Conservation (phyloP, 441 rosid genomes). For the Brassica hybrid region DNA sequence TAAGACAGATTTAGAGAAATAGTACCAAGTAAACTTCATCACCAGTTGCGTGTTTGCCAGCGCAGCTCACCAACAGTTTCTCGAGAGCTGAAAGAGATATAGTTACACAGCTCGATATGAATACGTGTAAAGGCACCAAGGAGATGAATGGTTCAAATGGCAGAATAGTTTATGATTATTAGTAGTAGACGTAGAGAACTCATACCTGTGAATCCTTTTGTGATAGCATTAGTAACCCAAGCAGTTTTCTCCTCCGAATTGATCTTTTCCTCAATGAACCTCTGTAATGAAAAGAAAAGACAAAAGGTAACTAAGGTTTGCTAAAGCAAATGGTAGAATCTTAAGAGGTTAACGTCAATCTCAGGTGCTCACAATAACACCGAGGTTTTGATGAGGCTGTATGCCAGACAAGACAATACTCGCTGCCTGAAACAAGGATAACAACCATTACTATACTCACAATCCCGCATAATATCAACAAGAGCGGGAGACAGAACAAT, state of each 20-base stretch:
- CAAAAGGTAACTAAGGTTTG: not conserved
- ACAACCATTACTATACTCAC: not conserved
- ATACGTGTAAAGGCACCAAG: not conserved
- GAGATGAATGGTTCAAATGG: slow-evolving; percentile 3
- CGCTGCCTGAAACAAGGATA: slow-evolving; percentile 51
- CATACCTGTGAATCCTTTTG: slow-evolving; percentile 75
- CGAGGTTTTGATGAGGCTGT: slow-evolving; percentile 80
- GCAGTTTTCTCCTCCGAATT: slow-evolving; percentile 50
- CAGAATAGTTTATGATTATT: not conserved
- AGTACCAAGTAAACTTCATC: slow-evolving; percentile 72
- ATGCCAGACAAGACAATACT: slow-evolving; percentile 77
- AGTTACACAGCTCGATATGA: not conserved
- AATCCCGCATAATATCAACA: not conserved
- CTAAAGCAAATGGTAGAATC: not conserved
- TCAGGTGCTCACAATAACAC: slow-evolving; percentile 37
- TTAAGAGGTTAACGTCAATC: slow-evolving; percentile 9
- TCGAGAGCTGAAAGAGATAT: slow-evolving; percentile 63
- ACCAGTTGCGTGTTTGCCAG: slow-evolving; percentile 81
- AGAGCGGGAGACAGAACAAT: not conserved
- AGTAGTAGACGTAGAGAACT: not conserved
- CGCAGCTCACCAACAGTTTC: slow-evolving; percentile 60
- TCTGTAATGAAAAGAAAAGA: slow-evolving; percentile 42
- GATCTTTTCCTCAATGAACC: slow-evolving; percentile 58
- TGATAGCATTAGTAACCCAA: slow-evolving; percentile 62
- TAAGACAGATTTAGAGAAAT: slow-evolving; percentile 13